phyloP scores from a whole-genome alignment of 2,329 filamentous ascomycete genomes.

The Cytospora chrysosperma region DNA sequence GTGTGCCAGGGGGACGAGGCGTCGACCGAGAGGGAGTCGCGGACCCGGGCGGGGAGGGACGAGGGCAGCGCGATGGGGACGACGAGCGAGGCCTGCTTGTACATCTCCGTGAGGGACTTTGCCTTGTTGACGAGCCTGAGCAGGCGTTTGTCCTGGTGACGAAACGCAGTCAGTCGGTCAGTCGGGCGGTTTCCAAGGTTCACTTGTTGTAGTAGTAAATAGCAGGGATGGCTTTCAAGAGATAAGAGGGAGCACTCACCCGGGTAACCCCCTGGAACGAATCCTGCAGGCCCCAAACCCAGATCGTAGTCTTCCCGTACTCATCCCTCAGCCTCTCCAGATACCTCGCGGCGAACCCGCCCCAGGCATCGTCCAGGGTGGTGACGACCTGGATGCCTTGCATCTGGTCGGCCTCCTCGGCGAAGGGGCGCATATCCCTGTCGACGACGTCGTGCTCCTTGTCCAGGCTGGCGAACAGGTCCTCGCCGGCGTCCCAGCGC shows the following conservation, averaged over 20 bases:
- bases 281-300: slow-evolving; percentile 82
- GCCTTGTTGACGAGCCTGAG: slow-evolving; percentile 72
- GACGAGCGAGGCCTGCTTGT: slow-evolving; percentile 71
- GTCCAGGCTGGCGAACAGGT: slow-evolving; percentile 71
- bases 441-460: slow-evolving; percentile 85
- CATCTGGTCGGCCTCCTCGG: slow-evolving; percentile 90
- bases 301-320: slow-evolving; percentile 82
- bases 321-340: slow-evolving; percentile 82
- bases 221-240: background rate
- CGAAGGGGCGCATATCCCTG: slow-evolving; percentile 82
- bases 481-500: slow-evolving; percentile 69
- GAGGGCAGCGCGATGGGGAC: slow-evolving; percentile 69
- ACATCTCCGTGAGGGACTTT: slow-evolving; percentile 66
- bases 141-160: slow-evolving; percentile 58
- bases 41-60: slow-evolving; percentile 44
- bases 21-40: slow-evolving; percentile 58
- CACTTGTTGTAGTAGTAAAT: no score
- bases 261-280: slow-evolving; percentile 50
- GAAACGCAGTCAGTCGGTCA: background rate
- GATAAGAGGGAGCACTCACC: slow-evolving; percentile 37
- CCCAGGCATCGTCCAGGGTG: slow-evolving; percentile 76
- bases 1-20: slow-evolving; percentile 72
- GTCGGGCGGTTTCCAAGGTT: no score
- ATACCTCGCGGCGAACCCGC: slow-evolving; percentile 71
- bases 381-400: slow-evolving; percentile 81